Percentiles rank a stretch among this genome's conserved stretches.
Conservation (phyloP, 345 rosid genomes). For the Rhodamnia argentea region DNA sequence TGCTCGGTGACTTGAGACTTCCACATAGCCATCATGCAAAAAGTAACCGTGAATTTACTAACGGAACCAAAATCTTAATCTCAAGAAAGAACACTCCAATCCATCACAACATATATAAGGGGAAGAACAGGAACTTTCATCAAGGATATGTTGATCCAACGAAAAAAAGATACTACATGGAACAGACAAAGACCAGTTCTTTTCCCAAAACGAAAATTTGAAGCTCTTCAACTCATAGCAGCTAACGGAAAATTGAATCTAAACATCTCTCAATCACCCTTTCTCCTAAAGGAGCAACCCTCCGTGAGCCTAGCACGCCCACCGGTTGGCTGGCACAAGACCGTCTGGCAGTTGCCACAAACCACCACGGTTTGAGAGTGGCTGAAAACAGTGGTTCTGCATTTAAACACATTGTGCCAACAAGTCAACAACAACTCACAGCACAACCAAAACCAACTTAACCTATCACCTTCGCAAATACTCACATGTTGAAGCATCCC, state of each 20-base stretch:
- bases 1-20: neutral
- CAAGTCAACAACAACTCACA: neutral
- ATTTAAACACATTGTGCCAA: neutral
- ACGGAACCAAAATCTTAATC: neutral
- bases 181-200: neutral
- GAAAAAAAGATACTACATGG: neutral
- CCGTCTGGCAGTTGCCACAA: conserved; percentile 3
- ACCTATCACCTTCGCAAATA: neutral
- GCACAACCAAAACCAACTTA: neutral
- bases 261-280: neutral
- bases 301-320: conserved; percentile 6
- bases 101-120: neutral
- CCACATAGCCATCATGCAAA: neutral
- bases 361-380: conserved; percentile 3
- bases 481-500: conserved; percentile 6
- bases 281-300: conserved; percentile 2
- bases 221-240: neutral
- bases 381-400: conserved; percentile 4
- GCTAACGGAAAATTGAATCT: neutral
- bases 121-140: neutral
- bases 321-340: conserved; percentile 3
- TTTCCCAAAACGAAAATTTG: neutral
- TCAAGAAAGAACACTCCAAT: neutral
- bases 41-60: neutral
- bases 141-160: neutral